A percentile compares a stretch with the other conserved stretches of the same genome.
Evolutionary conservation across 345 rosid genomes (phyloP).

Genomic region (Syzygium oleosum): DNA sequence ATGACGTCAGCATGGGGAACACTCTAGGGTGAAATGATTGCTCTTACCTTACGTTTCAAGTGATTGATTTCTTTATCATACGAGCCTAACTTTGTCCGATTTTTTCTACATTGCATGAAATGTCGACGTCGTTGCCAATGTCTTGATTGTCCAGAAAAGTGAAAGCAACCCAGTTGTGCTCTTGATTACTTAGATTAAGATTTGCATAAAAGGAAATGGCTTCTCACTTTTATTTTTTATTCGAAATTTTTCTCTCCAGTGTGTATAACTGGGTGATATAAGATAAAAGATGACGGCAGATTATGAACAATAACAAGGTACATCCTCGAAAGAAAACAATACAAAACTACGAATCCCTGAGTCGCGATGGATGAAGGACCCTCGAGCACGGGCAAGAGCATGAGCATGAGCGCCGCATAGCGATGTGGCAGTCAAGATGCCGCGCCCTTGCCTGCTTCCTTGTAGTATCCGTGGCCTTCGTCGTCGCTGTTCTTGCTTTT

Average conservation of each 20-base stretch:
- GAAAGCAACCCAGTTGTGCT: background rate
- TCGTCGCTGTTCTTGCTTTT: background rate
- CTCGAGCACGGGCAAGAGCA: background rate
- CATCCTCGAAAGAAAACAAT: background rate
- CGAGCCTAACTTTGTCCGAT: too few relatives aligned
- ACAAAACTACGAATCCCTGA: background rate
- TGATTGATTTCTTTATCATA: background rate
- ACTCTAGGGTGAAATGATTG: background rate
- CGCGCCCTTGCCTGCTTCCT: conserved; percentile 29
- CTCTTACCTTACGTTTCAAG: background rate
- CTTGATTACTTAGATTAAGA: background rate
- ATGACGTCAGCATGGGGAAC: background rate
- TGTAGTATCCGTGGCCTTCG: conserved; percentile 32
- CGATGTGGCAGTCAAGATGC: background rate
- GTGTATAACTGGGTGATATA: fast-evolving
- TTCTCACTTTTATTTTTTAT: background rate
- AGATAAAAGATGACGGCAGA: background rate
- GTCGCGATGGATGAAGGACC: background rate
- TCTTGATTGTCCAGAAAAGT: background rate
- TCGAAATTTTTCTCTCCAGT: background rate
- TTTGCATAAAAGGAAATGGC: background rate
- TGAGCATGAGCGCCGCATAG: background rate
- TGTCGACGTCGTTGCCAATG: background rate
- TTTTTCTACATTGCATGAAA: background rate
- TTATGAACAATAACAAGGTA: background rate